Percentiles rank a stretch among this genome's conserved stretches.
These are phyloP conservation scores for Pestalotiopsis sp. DNA, from an alignment of 2,329 filamentous ascomycete species.

Conservation along the genomic window DNA sequence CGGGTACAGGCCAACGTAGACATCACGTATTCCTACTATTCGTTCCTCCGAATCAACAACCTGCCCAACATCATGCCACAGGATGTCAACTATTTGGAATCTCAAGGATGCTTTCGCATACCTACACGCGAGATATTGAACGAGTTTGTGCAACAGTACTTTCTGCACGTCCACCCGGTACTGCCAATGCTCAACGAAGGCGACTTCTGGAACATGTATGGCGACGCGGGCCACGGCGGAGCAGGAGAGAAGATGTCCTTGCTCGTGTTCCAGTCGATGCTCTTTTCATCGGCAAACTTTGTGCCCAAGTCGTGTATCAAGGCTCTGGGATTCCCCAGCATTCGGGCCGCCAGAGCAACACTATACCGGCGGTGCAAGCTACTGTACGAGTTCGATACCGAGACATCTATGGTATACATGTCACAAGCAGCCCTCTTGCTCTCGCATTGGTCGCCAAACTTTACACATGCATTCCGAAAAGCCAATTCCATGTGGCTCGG, in stretches of 20 bases:
- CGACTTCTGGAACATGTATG: conserved; percentile 50
- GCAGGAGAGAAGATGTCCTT: conserved; percentile 39
- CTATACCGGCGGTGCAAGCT: conserved; percentile 45
- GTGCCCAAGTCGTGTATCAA: conserved; percentile 42
- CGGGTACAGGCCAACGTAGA: conserved; percentile 30
- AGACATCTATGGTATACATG: conserved; percentile 42
- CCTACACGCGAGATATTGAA: conserved; percentile 44
- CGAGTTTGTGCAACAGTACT: conserved; percentile 52
- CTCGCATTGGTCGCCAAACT: conserved; percentile 41
- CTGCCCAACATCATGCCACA: conserved; percentile 42
- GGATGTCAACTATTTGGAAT: conserved; percentile 49
- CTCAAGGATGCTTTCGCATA: conserved; percentile 48
- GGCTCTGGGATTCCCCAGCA: conserved; percentile 43
- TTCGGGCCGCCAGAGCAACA: conserved; percentile 44
- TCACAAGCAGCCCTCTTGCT: conserved; percentile 46
- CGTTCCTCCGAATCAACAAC: conserved; percentile 43
- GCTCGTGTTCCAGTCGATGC: conserved; percentile 47
- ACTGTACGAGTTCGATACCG: conserved; percentile 47
- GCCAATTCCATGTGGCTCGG: conserved; percentile 52
- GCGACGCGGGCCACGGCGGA: conserved; percentile 23
- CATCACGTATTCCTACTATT: conserved; percentile 46
- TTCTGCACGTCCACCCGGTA: conserved; percentile 48
- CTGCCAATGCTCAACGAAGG: conserved; percentile 48
- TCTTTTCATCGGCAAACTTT: conserved; percentile 47
- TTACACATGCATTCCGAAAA: conserved; percentile 34